A percentile compares a stretch with the other conserved stretches of the same genome.
phyloP scores from a whole-genome alignment of 768 basidiomycete genomes.

The Serendipita indica region DNA sequence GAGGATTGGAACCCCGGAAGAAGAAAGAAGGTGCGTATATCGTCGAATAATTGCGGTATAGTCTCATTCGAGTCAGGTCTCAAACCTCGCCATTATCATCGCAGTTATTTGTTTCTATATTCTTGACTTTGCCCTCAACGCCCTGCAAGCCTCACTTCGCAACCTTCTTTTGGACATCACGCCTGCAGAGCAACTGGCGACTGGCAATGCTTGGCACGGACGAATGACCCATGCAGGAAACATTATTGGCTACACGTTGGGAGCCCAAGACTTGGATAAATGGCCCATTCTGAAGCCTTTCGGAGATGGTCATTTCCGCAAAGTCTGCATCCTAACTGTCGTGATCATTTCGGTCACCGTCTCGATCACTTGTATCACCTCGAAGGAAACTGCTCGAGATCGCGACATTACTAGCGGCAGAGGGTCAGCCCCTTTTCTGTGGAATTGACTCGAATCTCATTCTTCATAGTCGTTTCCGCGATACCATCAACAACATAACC shows the following conservation, averaged over 20 bases:
- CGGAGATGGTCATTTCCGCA: conserved; percentile 89
- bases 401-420: not conserved
- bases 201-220: conserved; percentile 97
- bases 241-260: conserved; percentile 86
- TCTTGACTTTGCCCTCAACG: conserved; percentile 95
- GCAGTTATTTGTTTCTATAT: conserved; percentile 86
- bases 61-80: conserved; percentile 30
- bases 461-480: conserved; percentile 38
- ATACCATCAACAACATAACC: conserved; percentile 67
- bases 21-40: conserved; percentile 36
- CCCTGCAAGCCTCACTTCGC: conserved; percentile 77
- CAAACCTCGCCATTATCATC: conserved; percentile 61
- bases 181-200: conserved; percentile 74
- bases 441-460: not conserved
- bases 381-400: conserved; percentile 34
- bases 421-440: not conserved
- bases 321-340: conserved; percentile 81
- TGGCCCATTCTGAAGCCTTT: conserved; percentile 64
- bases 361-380: conserved; percentile 73
- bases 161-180: conserved; percentile 89
- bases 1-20: conserved; percentile 75
- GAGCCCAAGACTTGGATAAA: conserved; percentile 75
- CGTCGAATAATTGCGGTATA: not conserved
- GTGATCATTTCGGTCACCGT: conserved; percentile 67
- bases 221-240: conserved; percentile 95